Evolutionary conservation across 2,329 filamentous ascomycete species (phyloP).

Genomic region (Penicillium sp.): DNA sequence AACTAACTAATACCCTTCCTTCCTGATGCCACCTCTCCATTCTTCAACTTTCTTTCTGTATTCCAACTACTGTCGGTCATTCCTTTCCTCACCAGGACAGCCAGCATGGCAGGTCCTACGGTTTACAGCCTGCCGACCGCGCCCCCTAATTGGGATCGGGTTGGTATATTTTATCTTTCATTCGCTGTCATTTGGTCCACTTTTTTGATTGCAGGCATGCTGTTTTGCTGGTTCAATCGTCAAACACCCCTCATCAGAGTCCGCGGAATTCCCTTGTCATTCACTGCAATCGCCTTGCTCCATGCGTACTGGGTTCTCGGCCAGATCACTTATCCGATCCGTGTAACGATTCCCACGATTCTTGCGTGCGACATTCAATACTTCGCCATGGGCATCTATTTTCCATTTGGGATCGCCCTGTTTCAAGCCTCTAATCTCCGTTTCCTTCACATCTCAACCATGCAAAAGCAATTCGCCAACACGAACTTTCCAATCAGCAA

Average conservation of each 20-base stretch:
- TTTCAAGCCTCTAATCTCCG: constrained; percentile 15
- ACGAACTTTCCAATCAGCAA: neutral
- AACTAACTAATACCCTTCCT: no score
- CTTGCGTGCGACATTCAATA: constrained; percentile 59
- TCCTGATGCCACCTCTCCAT: neutral
- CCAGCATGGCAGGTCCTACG: constrained; percentile 9
- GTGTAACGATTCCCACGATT: constrained; percentile 35
- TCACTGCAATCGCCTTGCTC: constrained; percentile 41
- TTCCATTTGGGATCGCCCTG: constrained; percentile 9
- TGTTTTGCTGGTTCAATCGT: constrained; percentile 38
- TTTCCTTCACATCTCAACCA: constrained; percentile 10
- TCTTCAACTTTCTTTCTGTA: neutral
- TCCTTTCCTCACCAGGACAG: neutral
- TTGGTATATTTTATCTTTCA: constrained; percentile 10
- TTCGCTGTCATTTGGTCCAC: constrained; percentile 10
- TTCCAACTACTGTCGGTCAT: neutral
- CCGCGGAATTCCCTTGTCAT: constrained; percentile 42
- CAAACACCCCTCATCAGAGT: constrained; percentile 42
- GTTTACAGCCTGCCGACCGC: constrained; percentile 12
- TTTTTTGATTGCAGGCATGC: constrained; percentile 26
- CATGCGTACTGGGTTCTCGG: constrained; percentile 44
- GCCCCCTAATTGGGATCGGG: constrained; percentile 7
- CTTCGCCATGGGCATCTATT: constrained; percentile 68
- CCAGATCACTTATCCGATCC: constrained; percentile 37
- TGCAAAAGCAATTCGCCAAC: constrained; percentile 8